phyloP scores from a whole-genome alignment of 768 basidiomycete species.

The Lyophyllum atratum region DNA sequence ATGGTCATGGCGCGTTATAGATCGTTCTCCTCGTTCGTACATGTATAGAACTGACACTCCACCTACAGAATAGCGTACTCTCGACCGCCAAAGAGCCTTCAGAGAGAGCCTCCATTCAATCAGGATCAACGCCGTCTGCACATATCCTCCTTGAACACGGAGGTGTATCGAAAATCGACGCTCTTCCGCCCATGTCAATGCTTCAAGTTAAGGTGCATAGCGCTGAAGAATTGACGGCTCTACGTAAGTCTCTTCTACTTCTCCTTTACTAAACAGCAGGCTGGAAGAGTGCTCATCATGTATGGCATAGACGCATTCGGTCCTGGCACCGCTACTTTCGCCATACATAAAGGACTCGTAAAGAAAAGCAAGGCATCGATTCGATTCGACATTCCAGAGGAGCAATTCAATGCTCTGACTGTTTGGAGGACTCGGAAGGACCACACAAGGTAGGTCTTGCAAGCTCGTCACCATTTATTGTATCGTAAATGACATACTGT shows the following conservation, averaged over 20 bases:
- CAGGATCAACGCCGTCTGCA: neutral
- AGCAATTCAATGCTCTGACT: constrained; percentile 25
- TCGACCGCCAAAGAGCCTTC: neutral
- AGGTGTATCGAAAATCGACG: neutral
- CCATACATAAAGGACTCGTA: constrained; percentile 13
- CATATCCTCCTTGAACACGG: neutral
- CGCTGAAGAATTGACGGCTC: constrained; percentile 1
- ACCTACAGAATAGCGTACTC: neutral
- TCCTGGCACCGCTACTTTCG: constrained; percentile 14
- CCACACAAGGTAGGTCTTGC: constrained; percentile 32
- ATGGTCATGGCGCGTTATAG: neutral
- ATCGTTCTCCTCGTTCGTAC: neutral
- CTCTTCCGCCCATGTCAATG: neutral
- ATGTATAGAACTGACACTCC: too few relatives aligned
- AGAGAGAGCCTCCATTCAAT: neutral
- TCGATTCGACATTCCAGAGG: constrained; percentile 24
- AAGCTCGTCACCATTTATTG: neutral
- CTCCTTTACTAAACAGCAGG: neutral
- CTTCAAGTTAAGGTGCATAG: neutral
- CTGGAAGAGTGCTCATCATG: constrained; percentile 5
- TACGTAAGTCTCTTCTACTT: constrained; percentile 4
- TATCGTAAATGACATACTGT: neutral
- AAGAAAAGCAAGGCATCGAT: constrained; percentile 17
- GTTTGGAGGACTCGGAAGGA: constrained; percentile 41
- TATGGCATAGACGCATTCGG: constrained; percentile 19